Evolutionary conservation across 176 grass and related monocot genomes (phyloP).

Genomic region (Urochloa ruziziensis): DNA sequence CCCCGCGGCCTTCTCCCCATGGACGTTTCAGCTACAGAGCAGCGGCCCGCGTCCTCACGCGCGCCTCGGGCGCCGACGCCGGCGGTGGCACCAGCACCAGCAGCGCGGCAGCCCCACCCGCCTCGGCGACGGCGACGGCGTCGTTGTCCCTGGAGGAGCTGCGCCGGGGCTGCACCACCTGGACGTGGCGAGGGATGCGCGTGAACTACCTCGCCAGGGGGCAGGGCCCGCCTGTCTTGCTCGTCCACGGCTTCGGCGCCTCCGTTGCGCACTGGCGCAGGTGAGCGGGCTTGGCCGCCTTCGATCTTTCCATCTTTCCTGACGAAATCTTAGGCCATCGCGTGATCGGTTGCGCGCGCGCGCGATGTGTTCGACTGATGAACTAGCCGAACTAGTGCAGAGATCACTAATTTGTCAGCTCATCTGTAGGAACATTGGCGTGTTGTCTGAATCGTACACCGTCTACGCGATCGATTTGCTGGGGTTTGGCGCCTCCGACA

Average conservation of each 20-base stretch:
- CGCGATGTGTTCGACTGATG: conserved; percentile 20
- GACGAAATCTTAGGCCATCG: too few species aligned
- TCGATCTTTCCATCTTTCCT: neutral
- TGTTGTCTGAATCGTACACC: conserved; percentile 71
- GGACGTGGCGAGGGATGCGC: conserved; percentile 77
- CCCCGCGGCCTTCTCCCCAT: neutral
- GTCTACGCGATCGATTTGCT: conserved; percentile 88
- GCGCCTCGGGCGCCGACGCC: too few species aligned
- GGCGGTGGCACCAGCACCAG: conserved; percentile 1
- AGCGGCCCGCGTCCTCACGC: conserved; percentile 10
- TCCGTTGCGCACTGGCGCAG: conserved; percentile 90
- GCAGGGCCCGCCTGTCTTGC: conserved; percentile 65
- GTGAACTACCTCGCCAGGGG: conserved; percentile 84
- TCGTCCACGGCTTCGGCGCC: conserved; percentile 95
- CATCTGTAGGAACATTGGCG: conserved; percentile 49
- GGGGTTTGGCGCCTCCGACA: conserved; percentile 91
- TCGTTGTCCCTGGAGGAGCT: conserved; percentile 53
- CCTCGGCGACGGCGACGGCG: neutral
- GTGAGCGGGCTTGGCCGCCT: conserved; percentile 32
- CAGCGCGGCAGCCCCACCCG: neutral
- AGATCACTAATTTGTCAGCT: neutral
- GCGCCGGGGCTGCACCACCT: conserved; percentile 47
- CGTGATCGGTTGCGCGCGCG: neutral
- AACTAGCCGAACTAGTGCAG: neutral
- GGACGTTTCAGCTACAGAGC: neutral